Base-by-base conservation (phyloP, 2,329 filamentous ascomycete genomes). In the Arthrobotrys musiformis region DNA sequence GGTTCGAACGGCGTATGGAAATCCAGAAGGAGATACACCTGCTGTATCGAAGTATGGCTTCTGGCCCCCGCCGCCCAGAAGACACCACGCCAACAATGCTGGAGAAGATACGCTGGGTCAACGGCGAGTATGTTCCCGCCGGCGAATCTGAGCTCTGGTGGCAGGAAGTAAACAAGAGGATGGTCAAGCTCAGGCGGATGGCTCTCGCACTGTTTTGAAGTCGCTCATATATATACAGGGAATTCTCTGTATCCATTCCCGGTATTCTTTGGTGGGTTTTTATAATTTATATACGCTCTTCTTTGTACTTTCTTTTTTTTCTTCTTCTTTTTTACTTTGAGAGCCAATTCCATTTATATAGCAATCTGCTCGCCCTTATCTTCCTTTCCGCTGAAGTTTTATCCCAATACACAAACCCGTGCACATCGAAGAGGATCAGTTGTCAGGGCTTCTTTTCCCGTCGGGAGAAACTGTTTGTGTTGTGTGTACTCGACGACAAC, bases 21-120 rank as follows among this genome's bases (percentile, higher is more conserved):
- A 52, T 50, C n/a, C 30, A 17, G 7, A 22, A 3, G 8, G 48
- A 67, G 17, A 54, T 67, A 26, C 15, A 40, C 24, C 42, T 48
- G n/a, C 63, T 56, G 3, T 37, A 52, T 28, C 48, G 24, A 2
- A n/a, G 24, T 19, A 2, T 33, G 13, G 37, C 26, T 9, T 62
- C 58, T 30, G 40, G 13, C 22, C 24, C 58, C 13, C 58, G 40
- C 37, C 37, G 58, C 24, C 58, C 58, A 44, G 58, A 62, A 46
- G 37, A 62, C 11, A 46, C 35, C 6, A 46, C 46, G 28, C 64
- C 64, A 15, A 46, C 64, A n/a, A 11, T 69, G n/a, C 52, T 56
- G 4, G 64, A 69, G 24, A 46, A 19, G 13, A 69, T 69, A 13
- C 37, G 24, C 8, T 26, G 28, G 64, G 35, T 50, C 50, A 69